A percentile compares a stretch with the other conserved stretches of the same genome.
Evolutionary conservation across 306 rosid species (phyloP).

Genomic region (Erythrophleum fordii): DNA sequence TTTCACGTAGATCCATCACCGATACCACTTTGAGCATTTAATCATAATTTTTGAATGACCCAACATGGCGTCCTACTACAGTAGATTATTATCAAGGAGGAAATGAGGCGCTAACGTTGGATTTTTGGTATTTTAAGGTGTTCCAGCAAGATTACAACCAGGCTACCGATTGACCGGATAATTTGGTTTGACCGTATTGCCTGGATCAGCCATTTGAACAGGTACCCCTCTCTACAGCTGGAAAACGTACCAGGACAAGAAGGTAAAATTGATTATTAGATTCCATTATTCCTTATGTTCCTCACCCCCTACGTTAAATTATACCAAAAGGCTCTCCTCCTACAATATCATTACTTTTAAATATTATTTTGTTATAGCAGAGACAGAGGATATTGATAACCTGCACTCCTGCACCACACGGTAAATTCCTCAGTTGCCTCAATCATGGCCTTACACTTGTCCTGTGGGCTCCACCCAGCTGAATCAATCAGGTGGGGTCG

Average conservation of each 20-base stretch:
- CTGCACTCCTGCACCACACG: slow-evolving; percentile 25
- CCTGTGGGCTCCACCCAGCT: neutral
- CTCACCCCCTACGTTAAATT: slow-evolving; percentile 38
- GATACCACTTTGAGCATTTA: no score
- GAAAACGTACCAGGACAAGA: slow-evolving; percentile 71
- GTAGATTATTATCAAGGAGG: neutral
- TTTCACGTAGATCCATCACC: neutral
- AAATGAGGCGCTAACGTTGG: slow-evolving; percentile 55
- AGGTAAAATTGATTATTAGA: slow-evolving; percentile 73
- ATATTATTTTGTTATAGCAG: neutral
- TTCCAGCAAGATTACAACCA: slow-evolving; percentile 57
- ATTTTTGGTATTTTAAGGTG: neutral
- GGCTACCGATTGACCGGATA: slow-evolving; percentile 52
- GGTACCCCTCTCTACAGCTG: slow-evolving; percentile 63
- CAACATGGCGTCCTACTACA: neutral
- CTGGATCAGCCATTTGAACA: neutral
- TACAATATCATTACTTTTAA: neutral
- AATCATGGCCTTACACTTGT: slow-evolving; percentile 39
- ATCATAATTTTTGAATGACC: neutral
- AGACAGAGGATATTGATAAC: neutral
- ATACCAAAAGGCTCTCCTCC: slow-evolving; percentile 34
- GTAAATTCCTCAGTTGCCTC: neutral
- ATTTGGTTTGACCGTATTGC: slow-evolving; percentile 57
- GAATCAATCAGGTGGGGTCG: slow-evolving; percentile 19
- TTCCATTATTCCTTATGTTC: slow-evolving; percentile 78